phyloP scores from a whole-genome alignment of 2,329 filamentous ascomycete species.

The Orbilia oligospora region DNA sequence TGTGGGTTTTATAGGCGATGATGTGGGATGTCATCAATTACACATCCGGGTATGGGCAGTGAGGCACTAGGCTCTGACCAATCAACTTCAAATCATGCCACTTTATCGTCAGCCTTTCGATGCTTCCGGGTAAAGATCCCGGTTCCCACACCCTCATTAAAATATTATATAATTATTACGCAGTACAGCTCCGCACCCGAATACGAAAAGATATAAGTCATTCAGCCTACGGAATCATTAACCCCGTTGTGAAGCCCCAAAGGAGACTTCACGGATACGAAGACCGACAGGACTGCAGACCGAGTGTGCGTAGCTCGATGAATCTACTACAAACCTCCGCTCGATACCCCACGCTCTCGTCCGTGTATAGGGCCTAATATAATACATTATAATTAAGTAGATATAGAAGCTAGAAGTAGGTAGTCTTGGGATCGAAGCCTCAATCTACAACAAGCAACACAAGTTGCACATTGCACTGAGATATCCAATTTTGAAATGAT shows the following conservation, averaged over 20 bases:
- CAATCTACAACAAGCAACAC: constrained; percentile 11
- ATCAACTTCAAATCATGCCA: constrained; percentile 26
- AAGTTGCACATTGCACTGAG: not conserved
- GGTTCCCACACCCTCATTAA: not conserved
- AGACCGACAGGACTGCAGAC: too few species aligned
- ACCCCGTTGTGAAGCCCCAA: not conserved
- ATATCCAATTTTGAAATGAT: not conserved
- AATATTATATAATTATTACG: too few species aligned
- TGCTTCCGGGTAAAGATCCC: constrained; percentile 34
- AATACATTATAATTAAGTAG: not conserved
- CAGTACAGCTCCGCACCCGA: constrained; percentile 6
- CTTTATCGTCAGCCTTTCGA: not conserved
- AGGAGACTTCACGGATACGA: not conserved
- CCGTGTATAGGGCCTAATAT: not conserved
- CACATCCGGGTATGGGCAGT: not conserved
- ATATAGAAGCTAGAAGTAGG: not conserved
- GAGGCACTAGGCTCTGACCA: not conserved
- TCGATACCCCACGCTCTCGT: not conserved
- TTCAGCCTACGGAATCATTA: constrained; percentile 45
- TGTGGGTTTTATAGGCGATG: not conserved
- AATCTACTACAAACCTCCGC: not conserved
- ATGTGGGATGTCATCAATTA: constrained; percentile 3
- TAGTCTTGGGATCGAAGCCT: not conserved
- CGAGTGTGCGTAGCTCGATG: not conserved
- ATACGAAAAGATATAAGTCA: constrained; percentile 23